phyloP scores from a whole-genome alignment of 2,329 filamentous ascomycete genomes.

The Lecanosticta acicola region DNA sequence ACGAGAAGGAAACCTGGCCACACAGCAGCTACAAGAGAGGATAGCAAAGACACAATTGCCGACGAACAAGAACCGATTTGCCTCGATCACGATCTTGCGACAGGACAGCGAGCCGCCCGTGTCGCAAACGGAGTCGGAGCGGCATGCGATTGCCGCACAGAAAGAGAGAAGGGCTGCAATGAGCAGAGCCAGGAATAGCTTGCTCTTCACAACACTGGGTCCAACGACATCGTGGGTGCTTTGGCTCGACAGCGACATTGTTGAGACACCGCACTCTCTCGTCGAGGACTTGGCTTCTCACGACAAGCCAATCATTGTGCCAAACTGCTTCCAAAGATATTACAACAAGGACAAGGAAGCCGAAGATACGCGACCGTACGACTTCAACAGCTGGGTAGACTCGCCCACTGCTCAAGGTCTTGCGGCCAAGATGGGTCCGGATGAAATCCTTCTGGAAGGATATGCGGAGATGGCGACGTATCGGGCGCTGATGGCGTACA shows the following conservation, averaged over 20 bases:
- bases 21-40: conserved; percentile 72
- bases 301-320: conserved; percentile 85
- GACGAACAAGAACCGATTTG: conserved; percentile 74
- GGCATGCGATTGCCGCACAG: conserved; percentile 88
- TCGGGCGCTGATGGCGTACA: conserved; percentile 81
- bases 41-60: conserved; percentile 83
- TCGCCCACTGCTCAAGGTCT: conserved; percentile 72
- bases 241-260: conserved; percentile 87
- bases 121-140: conserved; percentile 79
- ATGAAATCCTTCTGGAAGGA: conserved; percentile 90
- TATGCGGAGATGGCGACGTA: conserved; percentile 93
- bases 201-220: conserved; percentile 91
- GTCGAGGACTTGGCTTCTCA: conserved; percentile 88
- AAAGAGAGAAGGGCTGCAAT: conserved; percentile 81
- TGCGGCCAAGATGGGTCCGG: conserved; percentile 72
- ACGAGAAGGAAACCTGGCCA: conserved; percentile 83
- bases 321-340: conserved; percentile 91
- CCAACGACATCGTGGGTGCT: conserved; percentile 91
- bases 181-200: conserved; percentile 86
- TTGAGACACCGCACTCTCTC: conserved; percentile 77
- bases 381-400: conserved; percentile 97
- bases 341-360: conserved; percentile 62
- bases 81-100: conserved; percentile 85
- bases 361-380: conserved; percentile 76
- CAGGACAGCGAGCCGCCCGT: conserved; percentile 85